Conservation (phyloP, 2,329 filamentous ascomycete species). For the Phyllosticta citribraziliensis region DNA sequence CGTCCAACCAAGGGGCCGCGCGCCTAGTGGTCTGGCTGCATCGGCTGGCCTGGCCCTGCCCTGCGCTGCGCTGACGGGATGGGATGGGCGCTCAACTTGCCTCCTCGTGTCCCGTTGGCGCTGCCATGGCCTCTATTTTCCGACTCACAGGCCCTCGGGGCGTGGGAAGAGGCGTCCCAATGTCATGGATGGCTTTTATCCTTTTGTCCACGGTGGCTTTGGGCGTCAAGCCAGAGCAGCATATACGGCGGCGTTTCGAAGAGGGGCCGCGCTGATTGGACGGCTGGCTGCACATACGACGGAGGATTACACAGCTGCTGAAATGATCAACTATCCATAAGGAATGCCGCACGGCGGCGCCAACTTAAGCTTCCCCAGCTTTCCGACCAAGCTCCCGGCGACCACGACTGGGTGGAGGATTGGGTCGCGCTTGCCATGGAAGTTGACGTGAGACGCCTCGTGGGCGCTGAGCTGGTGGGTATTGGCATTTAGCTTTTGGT, state of each 20-base stretch:
- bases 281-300: background rate
- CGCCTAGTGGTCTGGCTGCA: background rate
- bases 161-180: background rate
- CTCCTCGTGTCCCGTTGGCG: background rate
- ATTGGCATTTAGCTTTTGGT: background rate
- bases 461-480: background rate
- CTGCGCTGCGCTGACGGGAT: background rate
- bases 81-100: background rate
- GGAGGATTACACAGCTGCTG: background rate
- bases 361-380: background rate
- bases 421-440: background rate
- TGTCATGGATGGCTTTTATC: background rate
- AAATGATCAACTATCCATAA: background rate
- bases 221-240: background rate
- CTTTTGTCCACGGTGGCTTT: background rate
- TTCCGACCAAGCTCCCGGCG: background rate
- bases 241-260: background rate
- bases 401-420: background rate
- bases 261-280: background rate
- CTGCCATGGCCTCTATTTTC: background rate
- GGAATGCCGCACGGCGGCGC: background rate
- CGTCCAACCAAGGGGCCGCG: background rate
- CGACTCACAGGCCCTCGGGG: background rate
- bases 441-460: too few species aligned
- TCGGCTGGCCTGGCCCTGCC: background rate